phyloP scores from a whole-genome alignment of 148 eudicot species.

The Rhododendron ovatum region DNA sequence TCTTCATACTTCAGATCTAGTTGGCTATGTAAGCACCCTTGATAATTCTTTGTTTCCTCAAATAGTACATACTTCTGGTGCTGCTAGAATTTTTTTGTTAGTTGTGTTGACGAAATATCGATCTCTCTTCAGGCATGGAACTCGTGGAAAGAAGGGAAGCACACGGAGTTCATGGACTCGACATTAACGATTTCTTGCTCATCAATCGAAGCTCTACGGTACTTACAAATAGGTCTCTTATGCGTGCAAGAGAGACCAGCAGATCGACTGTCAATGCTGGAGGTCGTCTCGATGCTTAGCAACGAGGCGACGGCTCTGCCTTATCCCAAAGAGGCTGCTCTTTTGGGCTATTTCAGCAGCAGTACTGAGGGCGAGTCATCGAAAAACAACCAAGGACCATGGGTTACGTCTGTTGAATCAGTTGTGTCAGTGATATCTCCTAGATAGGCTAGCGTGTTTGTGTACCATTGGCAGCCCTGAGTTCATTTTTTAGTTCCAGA shows the following conservation, averaged over 20 bases:
- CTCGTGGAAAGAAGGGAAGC: neutral
- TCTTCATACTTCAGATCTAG: neutral
- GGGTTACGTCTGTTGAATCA: neutral
- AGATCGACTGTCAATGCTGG: neutral
- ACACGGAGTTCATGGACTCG: neutral
- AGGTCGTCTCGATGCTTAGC: neutral
- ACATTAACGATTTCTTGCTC: neutral
- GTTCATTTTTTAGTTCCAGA: neutral
- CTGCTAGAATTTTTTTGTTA: neutral
- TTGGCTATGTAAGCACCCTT: neutral
- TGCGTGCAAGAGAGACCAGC: constrained; percentile 1
- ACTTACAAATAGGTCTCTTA: neutral
- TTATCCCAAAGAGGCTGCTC: neutral
- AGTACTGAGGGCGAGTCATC: neutral
- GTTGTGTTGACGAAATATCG: neutral
- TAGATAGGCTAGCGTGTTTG: neutral
- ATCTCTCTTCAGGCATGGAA: neutral
- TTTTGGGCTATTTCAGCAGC: neutral
- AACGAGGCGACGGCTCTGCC: neutral
- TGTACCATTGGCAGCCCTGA: neutral
- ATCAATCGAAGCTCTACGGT: neutral
- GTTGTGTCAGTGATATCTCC: neutral
- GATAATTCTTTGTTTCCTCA: neutral
- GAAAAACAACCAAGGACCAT: neutral
- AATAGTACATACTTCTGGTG: neutral